phyloP scores from a whole-genome alignment of 2,329 filamentous ascomycete genomes.

The Penicillium digitatum region DNA sequence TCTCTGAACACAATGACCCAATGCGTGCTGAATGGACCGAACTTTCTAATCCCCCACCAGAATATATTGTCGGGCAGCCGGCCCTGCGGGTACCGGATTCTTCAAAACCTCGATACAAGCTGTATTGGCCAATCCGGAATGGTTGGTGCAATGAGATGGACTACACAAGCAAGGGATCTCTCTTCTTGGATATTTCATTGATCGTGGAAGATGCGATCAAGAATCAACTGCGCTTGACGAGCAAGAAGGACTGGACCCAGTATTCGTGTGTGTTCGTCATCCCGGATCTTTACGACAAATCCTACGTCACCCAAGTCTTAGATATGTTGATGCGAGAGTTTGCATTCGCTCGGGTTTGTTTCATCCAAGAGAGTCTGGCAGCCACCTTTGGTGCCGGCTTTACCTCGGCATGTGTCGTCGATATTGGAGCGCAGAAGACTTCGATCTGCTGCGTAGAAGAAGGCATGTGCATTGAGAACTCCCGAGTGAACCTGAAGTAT shows the following conservation, averaged over 20 bases:
- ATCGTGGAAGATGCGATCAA: conserved; percentile 83
- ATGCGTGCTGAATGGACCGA: conserved; percentile 96
- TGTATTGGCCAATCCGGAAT: conserved; percentile 85
- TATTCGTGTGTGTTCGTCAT: conserved; percentile 98
- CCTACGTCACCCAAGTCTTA: conserved; percentile 78
- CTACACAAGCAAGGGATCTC: conserved; percentile 71
- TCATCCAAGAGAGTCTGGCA: conserved; percentile 93
- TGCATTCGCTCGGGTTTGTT: conserved; percentile 81
- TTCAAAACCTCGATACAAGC: conserved; percentile 81
- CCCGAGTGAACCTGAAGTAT: conserved; percentile 89
- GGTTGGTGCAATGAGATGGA: conserved; percentile 89
- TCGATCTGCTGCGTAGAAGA: conserved; percentile 96
- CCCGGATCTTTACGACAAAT: conserved; percentile 92
- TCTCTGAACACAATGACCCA: conserved; percentile 91
- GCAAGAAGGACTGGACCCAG: conserved; percentile 76
- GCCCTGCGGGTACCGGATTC: conserved; percentile 85
- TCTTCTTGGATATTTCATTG: conserved; percentile 82
- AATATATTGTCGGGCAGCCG: conserved; percentile 75
- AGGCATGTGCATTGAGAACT: conserved; percentile 90
- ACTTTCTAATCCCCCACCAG: conserved; percentile 61
- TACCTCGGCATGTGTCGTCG: conserved; percentile 89
- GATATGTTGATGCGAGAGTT: conserved; percentile 85
- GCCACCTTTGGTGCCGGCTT: conserved; percentile 94
- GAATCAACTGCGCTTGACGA: conserved; percentile 73
- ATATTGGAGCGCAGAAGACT: conserved; percentile 95